Base-by-base conservation (phyloP, 257 asterid species). In the Paraleonurus japonicus region DNA sequence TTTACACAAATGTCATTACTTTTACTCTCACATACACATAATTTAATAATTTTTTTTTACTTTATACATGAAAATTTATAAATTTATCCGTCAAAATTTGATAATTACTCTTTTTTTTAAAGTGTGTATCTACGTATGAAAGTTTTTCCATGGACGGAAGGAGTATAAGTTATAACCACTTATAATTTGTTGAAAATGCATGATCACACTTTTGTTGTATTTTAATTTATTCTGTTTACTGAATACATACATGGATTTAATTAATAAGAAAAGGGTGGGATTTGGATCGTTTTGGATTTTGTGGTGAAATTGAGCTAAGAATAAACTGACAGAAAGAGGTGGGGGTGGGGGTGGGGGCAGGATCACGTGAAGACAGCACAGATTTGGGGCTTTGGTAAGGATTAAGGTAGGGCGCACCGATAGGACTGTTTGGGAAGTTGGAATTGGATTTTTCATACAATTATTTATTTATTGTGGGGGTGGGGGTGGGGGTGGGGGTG, bases 331-430 rank as follows among this genome's bases (percentile, higher is more conserved):
- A 37, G 32, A 33, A 26, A 27, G 55, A 9, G 61, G 10, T 22
- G 61, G 11, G 48, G 17, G 15, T 9, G 9, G 33, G 61, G 35
- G n/a, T 2, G 61, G 73, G 79, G 76, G 61, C 81, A 70, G 32
- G 55, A 76, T 73, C 86, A 82, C 86, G 86, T 82, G 86, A 79
- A 77, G 76, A 66, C 80, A 77, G 80, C 85, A 61, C 47, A 48
- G 74, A 63, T 67, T 80, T 72, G 72, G 61, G 73, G 60, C 23
- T 80, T 76, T 72, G 76, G 81, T 64, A 59, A 26, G 54, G 60
- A 76, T 70, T 76, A 59, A 73, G 84, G 84, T 72, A 66, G 83
- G 83, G 74, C 75, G 67, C 67, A 27, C 20, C 67, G 80, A 75
- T 73, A 76, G 70, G 82, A 77, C 77, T 70, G 85, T 77, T 72